Percentiles rank a stretch among this genome's conserved stretches.
These are phyloP conservation scores for Moniliella sp. DNA, from an alignment of 1,284 basidiomycete species.

Conservation along the genomic window DNA sequence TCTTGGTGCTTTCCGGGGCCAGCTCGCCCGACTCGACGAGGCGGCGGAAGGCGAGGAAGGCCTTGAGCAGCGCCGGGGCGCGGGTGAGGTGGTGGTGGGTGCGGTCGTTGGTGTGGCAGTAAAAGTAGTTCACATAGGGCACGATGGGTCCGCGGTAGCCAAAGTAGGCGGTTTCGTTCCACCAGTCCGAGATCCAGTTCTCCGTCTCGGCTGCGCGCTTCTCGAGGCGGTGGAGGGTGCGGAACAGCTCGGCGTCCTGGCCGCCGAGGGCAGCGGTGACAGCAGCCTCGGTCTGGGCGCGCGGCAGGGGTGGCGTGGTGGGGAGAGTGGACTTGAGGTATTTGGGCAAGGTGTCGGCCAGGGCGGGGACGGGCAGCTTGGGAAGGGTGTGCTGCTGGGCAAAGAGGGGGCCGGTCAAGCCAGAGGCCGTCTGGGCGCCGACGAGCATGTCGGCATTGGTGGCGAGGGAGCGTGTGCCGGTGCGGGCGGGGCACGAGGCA, in stretches of 20 bases:
- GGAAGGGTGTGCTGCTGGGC: slow-evolving; percentile 25
- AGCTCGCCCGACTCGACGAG: slow-evolving; percentile 42
- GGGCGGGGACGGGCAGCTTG: slow-evolving; percentile 24
- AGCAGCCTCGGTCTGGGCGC: slow-evolving; percentile 16
- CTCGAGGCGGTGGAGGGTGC: slow-evolving; percentile 63
- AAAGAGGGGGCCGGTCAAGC: too few species aligned
- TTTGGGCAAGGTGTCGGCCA: slow-evolving; percentile 26
- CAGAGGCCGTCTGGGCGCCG: too few species aligned
- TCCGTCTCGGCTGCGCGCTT: slow-evolving; percentile 41
- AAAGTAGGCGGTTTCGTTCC: slow-evolving; percentile 65
- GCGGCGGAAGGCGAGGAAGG: slow-evolving; percentile 25
- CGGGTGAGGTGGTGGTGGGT: slow-evolving; percentile 15
- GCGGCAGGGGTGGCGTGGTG: slow-evolving; percentile 7
- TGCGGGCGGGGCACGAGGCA: too few species aligned
- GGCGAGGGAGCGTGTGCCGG: too few species aligned
- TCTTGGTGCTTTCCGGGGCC: slow-evolving; percentile 69
- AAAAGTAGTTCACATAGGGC: slow-evolving; percentile 86
- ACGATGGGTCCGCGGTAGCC: slow-evolving; percentile 57
- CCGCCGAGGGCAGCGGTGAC: slow-evolving; percentile 46
- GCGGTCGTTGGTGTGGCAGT: slow-evolving; percentile 53
- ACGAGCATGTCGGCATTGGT: too few species aligned
- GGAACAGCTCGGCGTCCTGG: slow-evolving; percentile 47
- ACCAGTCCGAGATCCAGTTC: slow-evolving; percentile 89
- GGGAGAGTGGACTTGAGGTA: slow-evolving; percentile 26
- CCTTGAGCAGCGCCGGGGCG: slow-evolving; percentile 25